phyloP scores from a whole-genome alignment of 352 stramenopile genomes.

The Pythium apleroticum region DNA sequence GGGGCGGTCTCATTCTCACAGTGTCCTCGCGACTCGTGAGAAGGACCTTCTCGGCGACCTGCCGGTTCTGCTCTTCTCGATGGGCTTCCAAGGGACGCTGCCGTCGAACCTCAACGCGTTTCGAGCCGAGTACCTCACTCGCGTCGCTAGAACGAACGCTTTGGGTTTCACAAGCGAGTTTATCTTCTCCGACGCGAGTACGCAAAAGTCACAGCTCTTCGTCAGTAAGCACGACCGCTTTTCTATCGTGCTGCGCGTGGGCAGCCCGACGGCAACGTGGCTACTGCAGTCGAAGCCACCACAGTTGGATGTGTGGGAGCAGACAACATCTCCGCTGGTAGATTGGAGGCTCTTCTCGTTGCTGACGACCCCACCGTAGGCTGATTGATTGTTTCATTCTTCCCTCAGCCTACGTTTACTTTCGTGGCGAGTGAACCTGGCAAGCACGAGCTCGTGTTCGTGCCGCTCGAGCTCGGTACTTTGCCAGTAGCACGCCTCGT shows the following conservation, averaged over 20 bases:
- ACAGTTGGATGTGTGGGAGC: neutral
- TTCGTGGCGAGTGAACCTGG: conserved; percentile 10
- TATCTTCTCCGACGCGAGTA: neutral
- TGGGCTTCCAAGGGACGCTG: conserved; percentile 17
- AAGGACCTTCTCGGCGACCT: conserved; percentile 17
- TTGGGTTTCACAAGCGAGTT: conserved; percentile 13
- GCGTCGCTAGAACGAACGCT: neutral
- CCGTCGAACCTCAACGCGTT: conserved; percentile 22
- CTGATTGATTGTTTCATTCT: neutral
- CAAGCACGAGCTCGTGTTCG: conserved; percentile 16
- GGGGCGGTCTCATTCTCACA: no score
- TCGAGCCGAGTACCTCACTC: conserved; percentile 6
- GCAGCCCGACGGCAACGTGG: neutral
- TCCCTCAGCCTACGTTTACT: conserved; percentile 13
- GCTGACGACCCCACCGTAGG: neutral
- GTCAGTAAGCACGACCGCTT: conserved; percentile 12
- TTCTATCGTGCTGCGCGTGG: neutral
- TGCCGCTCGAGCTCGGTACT: neutral
- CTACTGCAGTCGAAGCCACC: neutral
- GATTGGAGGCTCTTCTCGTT: neutral
- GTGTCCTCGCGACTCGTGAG: conserved; percentile 7
- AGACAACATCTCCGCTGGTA: conserved; percentile 10
- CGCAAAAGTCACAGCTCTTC: neutral
- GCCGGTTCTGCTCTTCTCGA: conserved; percentile 16
- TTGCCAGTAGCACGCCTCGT: neutral